Evolutionary conservation across 768 basidiomycete genomes (phyloP).

Genomic region (Hericium rajendrae): DNA sequence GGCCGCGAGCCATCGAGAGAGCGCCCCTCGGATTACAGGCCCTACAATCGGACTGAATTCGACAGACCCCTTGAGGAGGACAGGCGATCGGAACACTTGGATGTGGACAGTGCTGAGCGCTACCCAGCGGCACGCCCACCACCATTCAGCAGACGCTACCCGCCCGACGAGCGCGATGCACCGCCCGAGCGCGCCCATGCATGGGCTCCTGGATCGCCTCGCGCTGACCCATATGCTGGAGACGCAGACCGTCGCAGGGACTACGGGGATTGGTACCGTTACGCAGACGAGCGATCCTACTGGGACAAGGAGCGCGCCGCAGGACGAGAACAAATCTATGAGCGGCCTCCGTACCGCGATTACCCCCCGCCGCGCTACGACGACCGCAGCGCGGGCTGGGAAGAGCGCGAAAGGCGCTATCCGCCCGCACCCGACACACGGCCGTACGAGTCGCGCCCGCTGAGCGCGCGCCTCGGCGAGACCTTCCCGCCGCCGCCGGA

Average conservation of each 20-base stretch:
- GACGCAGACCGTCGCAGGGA: not conserved
- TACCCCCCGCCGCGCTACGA: not conserved
- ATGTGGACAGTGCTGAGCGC: constrained; percentile 3
- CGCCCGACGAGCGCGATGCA: not conserved
- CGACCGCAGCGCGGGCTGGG: not conserved
- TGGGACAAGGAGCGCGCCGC: not conserved
- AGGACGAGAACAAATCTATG: too few relatives aligned
- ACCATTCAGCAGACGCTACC: constrained; percentile 4
- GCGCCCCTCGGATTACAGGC: constrained; percentile 1
- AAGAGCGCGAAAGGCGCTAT: not conserved
- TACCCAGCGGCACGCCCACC: constrained; percentile 8
- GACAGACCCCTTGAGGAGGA: constrained; percentile 10
- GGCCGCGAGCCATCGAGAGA: constrained; percentile 11
- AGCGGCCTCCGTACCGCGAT: not conserved
- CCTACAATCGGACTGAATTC: constrained; percentile 13
- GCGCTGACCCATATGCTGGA: not conserved
- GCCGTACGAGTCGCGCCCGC: constrained; percentile 4
- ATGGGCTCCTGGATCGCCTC: not conserved
- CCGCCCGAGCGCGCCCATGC: not conserved
- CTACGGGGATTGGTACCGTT: not conserved
- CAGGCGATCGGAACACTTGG: constrained; percentile 4
- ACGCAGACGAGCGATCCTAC: not conserved
- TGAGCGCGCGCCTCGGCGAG: constrained; percentile 4
- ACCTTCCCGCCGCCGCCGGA: constrained; percentile 1
- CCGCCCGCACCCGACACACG: not conserved